A percentile compares a stretch with the other conserved stretches of the same genome.
phyloP scores from a whole-genome alignment of 2,329 filamentous ascomycete genomes.

The Fusarium sp. region DNA sequence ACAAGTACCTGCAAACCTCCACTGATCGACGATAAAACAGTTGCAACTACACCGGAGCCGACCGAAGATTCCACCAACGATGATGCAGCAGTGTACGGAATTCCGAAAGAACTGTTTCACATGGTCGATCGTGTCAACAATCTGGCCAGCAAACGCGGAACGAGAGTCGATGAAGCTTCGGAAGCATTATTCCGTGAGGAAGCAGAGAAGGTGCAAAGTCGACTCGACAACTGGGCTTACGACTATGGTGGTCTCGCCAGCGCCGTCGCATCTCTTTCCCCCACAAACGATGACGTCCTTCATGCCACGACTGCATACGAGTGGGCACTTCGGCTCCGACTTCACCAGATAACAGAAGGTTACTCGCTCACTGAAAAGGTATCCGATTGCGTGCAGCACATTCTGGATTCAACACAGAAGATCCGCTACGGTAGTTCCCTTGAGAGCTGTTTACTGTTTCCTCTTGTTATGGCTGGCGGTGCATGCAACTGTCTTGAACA shows the following conservation, averaged over 20 bases:
- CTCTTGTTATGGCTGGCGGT: constrained; percentile 2
- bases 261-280: not conserved
- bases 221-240: constrained; percentile 5
- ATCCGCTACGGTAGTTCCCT: not conserved
- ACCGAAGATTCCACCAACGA: not conserved
- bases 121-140: constrained; percentile 12
- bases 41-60: not conserved
- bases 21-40: not conserved
- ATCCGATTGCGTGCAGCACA: constrained; percentile 1
- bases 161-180: not conserved
- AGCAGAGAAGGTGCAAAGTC: not conserved
- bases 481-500: constrained; percentile 5
- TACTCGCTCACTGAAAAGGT: not conserved
- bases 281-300: not conserved
- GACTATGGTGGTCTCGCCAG: constrained; percentile 5
- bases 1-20: constrained; percentile 7
- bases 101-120: constrained; percentile 4
- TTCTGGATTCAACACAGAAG: not conserved
- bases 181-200: not conserved
- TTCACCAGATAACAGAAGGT: constrained; percentile 13
- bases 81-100: not conserved
- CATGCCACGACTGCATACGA: constrained; percentile 9
- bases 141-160: constrained; percentile 2
- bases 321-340: constrained; percentile 6
- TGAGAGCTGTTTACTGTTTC: not conserved